Conservation (phyloP, 1,139 yeast species). For the Debaryomycetaceae sp. region DNA sequence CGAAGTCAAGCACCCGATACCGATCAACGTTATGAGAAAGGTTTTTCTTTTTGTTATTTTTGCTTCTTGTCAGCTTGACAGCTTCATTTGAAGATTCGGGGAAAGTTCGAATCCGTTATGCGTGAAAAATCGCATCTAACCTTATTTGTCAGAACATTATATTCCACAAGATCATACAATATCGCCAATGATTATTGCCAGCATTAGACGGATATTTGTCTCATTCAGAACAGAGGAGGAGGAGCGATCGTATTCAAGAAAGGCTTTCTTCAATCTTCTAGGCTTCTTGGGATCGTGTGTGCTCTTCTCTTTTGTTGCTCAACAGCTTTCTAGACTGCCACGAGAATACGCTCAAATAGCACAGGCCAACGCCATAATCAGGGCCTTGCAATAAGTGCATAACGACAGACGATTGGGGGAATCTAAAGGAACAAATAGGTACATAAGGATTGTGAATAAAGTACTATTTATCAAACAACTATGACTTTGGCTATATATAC, state of each 20-base stretch:
- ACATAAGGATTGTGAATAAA: not conserved
- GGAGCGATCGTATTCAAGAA: constrained; percentile 70
- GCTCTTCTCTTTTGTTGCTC: constrained; percentile 76
- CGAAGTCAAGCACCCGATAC: constrained; percentile 64
- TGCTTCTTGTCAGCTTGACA: not conserved
- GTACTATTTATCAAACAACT: not conserved
- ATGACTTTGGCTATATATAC: not conserved
- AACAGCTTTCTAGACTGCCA: constrained; percentile 47
- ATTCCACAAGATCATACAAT: not conserved
- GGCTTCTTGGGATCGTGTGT: constrained; percentile 84
- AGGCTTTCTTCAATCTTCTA: constrained; percentile 76
- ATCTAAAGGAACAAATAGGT: too few relatives aligned
- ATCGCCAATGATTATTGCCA: constrained; percentile 51
- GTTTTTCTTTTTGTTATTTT: constrained; percentile 13
- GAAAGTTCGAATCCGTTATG: not conserved
- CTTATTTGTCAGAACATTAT: not conserved
- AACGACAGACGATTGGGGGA: too few relatives aligned
- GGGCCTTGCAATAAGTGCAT: constrained; percentile 1
- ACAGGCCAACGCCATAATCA: constrained; percentile 5
- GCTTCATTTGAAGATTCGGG: not conserved
- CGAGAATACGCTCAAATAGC: constrained; percentile 33
- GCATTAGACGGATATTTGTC: constrained; percentile 72
- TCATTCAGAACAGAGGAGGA: constrained; percentile 85
- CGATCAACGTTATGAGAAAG: constrained; percentile 62
- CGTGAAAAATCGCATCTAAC: not conserved